These are phyloP conservation scores for Didymellaceae sp. DNA, from an alignment of 2,329 filamentous ascomycete species.

Conservation along the genomic window DNA sequence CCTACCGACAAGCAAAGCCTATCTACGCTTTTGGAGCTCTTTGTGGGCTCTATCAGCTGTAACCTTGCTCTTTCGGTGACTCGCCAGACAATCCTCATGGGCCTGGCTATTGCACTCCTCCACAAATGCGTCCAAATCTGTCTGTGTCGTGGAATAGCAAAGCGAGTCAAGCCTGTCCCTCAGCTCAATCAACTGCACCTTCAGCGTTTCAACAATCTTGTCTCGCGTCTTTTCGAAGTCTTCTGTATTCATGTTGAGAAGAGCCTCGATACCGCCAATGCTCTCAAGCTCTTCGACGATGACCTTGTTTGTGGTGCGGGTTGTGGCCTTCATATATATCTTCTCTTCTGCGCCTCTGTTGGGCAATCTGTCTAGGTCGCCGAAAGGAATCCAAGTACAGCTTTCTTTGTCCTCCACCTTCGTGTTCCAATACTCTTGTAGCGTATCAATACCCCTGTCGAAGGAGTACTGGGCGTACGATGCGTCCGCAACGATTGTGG, in stretches of 20 bases:
- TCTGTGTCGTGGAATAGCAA: not conserved
- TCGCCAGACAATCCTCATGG: not conserved
- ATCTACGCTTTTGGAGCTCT: no score
- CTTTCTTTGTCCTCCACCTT: not conserved
- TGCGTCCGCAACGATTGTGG: conserved; percentile 1
- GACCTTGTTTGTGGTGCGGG: conserved; percentile 1
- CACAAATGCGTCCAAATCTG: no score
- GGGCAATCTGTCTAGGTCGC: no score
- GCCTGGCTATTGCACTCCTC: not conserved
- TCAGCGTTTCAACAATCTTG: not conserved
- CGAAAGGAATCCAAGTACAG: no score
- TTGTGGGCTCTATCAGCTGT: no score
- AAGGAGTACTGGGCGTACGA: conserved; percentile 3
- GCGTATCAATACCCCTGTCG: not conserved
- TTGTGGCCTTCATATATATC: no score
- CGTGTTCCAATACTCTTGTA: not conserved
- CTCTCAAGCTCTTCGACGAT: not conserved
- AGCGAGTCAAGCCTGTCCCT: not conserved
- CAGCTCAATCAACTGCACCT: not conserved
- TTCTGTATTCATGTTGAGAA: not conserved
- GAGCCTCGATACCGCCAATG: not conserved
- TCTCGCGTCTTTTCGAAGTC: not conserved
- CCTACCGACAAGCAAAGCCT: no score
- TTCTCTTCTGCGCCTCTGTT: no score
- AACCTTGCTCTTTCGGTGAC: no score